These are phyloP conservation scores for Beauveria brongniartii DNA, from an alignment of 2,329 filamentous ascomycete species.

Conservation along the genomic window DNA sequence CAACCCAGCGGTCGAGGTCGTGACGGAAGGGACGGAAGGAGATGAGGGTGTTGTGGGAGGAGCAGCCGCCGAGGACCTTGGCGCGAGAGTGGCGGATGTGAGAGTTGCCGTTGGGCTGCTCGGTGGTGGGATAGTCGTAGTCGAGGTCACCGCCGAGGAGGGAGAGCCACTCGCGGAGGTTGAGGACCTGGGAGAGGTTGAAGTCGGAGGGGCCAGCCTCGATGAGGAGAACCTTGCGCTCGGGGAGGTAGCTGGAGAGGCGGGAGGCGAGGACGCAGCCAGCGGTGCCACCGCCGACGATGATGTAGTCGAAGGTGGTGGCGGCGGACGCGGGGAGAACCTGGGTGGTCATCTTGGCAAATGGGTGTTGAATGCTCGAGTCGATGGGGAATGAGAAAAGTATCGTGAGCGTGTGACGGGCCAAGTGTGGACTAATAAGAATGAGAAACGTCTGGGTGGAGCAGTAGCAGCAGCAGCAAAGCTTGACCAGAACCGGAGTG, in stretches of 20 bases:
- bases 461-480: not conserved
- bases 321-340: conserved; percentile 55
- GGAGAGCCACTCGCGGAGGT: conserved; percentile 79
- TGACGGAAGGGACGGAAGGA: conserved; percentile 88
- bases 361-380: not conserved
- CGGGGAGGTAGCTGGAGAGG: conserved; percentile 72
- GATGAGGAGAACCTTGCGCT: conserved; percentile 73
- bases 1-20: conserved; percentile 78
- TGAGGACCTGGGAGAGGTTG: conserved; percentile 77
- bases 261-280: conserved; percentile 78
- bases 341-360: conserved; percentile 55
- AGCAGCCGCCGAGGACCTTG: conserved; percentile 88
- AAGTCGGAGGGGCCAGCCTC: conserved; percentile 87
- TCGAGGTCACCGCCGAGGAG: conserved; percentile 82
- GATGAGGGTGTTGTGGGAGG: conserved; percentile 88
- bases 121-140: conserved; percentile 83
- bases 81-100: conserved; percentile 87
- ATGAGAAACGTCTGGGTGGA: not conserved
- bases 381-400: not conserved
- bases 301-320: conserved; percentile 72
- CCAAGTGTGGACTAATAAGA: not conserved
- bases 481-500: conserved; percentile 5
- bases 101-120: conserved; percentile 88
- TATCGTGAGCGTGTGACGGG: not conserved
- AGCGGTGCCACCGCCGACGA: conserved; percentile 78